Conservation (phyloP, 768 basidiomycete species). For the Calocybe cyanea region DNA sequence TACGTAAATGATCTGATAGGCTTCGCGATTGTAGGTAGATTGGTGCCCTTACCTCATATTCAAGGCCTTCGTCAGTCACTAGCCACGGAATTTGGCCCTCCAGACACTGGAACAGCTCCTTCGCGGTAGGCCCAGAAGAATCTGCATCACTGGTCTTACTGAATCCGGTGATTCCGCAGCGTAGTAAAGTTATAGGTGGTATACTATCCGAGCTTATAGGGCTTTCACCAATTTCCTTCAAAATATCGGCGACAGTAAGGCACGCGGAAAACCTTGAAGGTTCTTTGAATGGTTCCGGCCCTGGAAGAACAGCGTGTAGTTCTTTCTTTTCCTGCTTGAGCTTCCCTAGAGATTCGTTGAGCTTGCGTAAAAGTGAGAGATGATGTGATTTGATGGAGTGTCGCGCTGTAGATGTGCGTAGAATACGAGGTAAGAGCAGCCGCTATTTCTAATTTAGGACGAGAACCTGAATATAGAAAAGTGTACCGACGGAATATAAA, state of each 20-base stretch:
- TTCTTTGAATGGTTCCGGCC: constrained; percentile 48
- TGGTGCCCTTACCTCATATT: constrained; percentile 47
- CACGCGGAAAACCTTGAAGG: constrained; percentile 37
- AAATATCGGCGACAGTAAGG: constrained; percentile 39
- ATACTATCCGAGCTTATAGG: constrained; percentile 29
- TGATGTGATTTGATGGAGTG: constrained; percentile 61
- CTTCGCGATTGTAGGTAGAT: too few relatives aligned
- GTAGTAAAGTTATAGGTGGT: constrained; percentile 53
- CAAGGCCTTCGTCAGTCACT: constrained; percentile 42
- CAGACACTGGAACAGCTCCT: constrained; percentile 56
- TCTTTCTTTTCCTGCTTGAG: constrained; percentile 55
- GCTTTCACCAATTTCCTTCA: constrained; percentile 27
- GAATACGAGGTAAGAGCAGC: constrained; percentile 64
- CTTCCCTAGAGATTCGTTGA: constrained; percentile 52
- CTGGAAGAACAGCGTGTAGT: constrained; percentile 55
- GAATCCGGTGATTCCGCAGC: constrained; percentile 57
- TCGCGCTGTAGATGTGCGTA: constrained; percentile 56
- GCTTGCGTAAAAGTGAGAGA: constrained; percentile 45
- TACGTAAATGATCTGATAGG: constrained; percentile 10
- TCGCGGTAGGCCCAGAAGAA: constrained; percentile 41
- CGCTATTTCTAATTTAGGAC: constrained; percentile 37
- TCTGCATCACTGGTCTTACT: constrained; percentile 32
- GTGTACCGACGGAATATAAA: constrained; percentile 58
- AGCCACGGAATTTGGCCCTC: constrained; percentile 61
- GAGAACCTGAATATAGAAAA: background rate